Evolutionary conservation across 2,329 filamentous ascomycete species (phyloP).

Genomic region (Orbilia quercus): DNA sequence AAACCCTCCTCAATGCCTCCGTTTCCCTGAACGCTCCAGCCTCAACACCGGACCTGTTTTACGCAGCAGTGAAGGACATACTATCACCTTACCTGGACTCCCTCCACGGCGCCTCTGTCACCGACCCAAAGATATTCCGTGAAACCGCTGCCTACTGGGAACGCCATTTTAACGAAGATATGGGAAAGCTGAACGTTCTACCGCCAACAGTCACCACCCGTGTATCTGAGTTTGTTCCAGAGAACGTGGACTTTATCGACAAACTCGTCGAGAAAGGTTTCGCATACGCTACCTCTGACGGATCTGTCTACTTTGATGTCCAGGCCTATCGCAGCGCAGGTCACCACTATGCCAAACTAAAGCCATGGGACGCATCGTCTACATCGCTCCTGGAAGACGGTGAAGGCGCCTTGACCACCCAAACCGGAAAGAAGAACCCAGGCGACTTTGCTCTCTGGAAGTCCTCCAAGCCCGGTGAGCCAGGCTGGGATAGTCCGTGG

Average conservation of each 20-base stretch:
- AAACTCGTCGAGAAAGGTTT: constrained; percentile 86
- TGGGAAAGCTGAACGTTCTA: constrained; percentile 85
- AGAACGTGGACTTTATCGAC: constrained; percentile 87
- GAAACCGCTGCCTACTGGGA: constrained; percentile 88
- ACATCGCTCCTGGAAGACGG: constrained; percentile 86
- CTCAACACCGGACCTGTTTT: constrained; percentile 65
- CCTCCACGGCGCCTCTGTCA: constrained; percentile 58
- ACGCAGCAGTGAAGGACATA: constrained; percentile 73
- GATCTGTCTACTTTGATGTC: constrained; percentile 95
- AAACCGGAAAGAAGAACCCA: constrained; percentile 73
- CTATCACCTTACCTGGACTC: constrained; percentile 83
- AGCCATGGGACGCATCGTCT: constrained; percentile 86
- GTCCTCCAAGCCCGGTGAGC: constrained; percentile 88
- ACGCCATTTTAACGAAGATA: constrained; percentile 85
- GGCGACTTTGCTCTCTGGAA: constrained; percentile 97
- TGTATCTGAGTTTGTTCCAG: constrained; percentile 90
- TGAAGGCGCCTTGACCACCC: constrained; percentile 76
- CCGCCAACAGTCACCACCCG: constrained; percentile 83
- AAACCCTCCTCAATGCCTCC: constrained; percentile 69
- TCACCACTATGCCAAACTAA: constrained; percentile 84
- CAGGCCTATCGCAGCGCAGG: constrained; percentile 83
- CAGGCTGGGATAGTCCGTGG: constrained; percentile 89
- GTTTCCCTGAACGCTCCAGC: constrained; percentile 64
- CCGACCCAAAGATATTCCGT: constrained; percentile 82
- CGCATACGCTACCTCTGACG: constrained; percentile 78